These are phyloP conservation scores for Podospora anserina DNA, from an alignment of 495 filamentous ascomycete species.

Conservation along the genomic window DNA sequence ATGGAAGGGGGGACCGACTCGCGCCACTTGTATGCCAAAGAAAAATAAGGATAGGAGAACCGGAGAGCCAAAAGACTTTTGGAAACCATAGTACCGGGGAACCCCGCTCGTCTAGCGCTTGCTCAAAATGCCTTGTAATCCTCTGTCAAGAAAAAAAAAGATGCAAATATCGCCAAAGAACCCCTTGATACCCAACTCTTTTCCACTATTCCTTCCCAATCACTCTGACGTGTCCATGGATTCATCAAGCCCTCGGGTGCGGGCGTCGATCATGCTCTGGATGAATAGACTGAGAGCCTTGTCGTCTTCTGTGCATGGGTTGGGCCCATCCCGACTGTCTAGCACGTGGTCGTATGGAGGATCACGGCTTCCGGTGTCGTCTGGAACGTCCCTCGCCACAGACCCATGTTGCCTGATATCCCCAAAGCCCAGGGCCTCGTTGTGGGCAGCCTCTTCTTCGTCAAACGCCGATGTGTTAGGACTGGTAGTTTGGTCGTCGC, in stretches of 20 bases:
- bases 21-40: not conserved
- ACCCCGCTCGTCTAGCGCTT: constrained; percentile 1
- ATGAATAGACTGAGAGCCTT: not conserved
- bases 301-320: not conserved
- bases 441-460: not conserved
- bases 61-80: constrained; percentile 5
- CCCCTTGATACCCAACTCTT: not conserved
- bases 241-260: not conserved
- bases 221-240: not conserved
- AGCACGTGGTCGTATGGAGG: constrained; percentile 2
- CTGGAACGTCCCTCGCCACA: not conserved
- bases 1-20: constrained; percentile 4
- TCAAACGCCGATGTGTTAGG: not conserved
- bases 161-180: not conserved
- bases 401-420: not conserved
- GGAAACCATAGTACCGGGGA: constrained; percentile 11
- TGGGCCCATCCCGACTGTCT: constrained; percentile 2
- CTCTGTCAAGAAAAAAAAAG: not conserved
- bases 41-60: constrained; percentile 1
- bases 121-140: not conserved
- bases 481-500: not conserved
- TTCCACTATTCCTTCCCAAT: not conserved
- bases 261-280: not conserved
- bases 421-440: not conserved
- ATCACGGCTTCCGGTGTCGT: not conserved